phyloP scores from a whole-genome alignment of 768 basidiomycete genomes.

The Boletus insuetus region DNA sequence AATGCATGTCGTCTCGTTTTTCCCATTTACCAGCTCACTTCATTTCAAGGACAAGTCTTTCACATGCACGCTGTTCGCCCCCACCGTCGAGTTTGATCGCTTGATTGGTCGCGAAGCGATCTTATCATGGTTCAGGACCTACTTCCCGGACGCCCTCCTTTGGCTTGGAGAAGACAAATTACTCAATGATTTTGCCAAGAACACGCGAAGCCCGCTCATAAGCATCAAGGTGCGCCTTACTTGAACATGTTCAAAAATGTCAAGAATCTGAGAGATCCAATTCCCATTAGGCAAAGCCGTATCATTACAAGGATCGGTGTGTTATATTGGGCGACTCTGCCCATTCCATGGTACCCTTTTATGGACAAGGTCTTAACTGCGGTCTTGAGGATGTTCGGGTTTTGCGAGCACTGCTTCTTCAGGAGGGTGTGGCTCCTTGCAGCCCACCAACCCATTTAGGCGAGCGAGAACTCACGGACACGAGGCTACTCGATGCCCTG shows the following conservation, averaged over 20 bases:
- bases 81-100: conserved; percentile 70
- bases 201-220: conserved; percentile 87
- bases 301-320: conserved; percentile 86
- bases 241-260: conserved; percentile 19
- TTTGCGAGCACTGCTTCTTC: conserved; percentile 69
- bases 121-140: conserved; percentile 70
- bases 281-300: conserved; percentile 66
- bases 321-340: conserved; percentile 93
- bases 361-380: conserved; percentile 96
- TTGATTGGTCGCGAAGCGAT: conserved; percentile 57
- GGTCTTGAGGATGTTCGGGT: conserved; percentile 97
- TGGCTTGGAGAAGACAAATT: conserved; percentile 81
- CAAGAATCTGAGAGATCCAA: conserved; percentile 19
- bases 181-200: conserved; percentile 72
- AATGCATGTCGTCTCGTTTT: conserved; percentile 25
- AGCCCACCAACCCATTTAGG: conserved; percentile 28
- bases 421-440: conserved; percentile 60
- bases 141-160: conserved; percentile 87
- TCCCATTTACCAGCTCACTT: conserved; percentile 25
- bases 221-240: conserved; percentile 77
- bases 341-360: conserved; percentile 99
- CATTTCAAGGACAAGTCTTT: conserved; percentile 84
- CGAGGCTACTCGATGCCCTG: conserved; percentile 62
- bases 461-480: conserved; percentile 43
- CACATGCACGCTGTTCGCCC: conserved; percentile 95